These are phyloP conservation scores for Pythium apleroticum DNA, from an alignment of 352 stramenopile genomes.

Conservation along the genomic window DNA sequence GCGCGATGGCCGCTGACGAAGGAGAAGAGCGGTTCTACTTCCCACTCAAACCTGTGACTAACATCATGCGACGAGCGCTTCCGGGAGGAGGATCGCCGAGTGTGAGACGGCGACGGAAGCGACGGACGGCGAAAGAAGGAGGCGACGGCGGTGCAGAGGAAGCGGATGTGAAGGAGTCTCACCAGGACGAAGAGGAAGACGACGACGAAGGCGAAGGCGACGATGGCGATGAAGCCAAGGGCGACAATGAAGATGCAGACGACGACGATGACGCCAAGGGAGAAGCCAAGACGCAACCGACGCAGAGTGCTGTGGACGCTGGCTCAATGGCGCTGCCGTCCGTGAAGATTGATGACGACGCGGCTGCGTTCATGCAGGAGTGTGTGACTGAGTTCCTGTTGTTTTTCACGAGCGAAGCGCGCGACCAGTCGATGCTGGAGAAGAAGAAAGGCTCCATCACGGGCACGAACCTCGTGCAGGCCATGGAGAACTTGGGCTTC, in stretches of 20 bases:
- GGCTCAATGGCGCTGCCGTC: constrained; percentile 4
- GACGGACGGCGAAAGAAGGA: constrained; percentile 7
- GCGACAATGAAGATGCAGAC: constrained; percentile 18
- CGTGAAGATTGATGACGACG: constrained; percentile 80
- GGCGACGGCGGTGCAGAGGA: background rate
- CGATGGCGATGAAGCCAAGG: constrained; percentile 9
- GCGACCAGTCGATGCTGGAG: constrained; percentile 61
- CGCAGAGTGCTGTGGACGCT: background rate
- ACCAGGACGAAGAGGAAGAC: constrained; percentile 24
- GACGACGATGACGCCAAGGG: constrained; percentile 22
- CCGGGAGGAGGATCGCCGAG: constrained; percentile 17
- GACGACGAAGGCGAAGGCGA: constrained; percentile 16
- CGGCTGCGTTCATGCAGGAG: constrained; percentile 79
- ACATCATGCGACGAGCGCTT: constrained; percentile 69
- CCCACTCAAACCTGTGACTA: constrained; percentile 58
- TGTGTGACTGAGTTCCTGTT: constrained; percentile 84
- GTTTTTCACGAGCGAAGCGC: constrained; percentile 78
- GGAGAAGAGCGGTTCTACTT: constrained; percentile 80
- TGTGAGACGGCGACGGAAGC: constrained; percentile 10
- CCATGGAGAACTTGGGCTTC: constrained; percentile 72
- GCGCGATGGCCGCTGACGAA: constrained; percentile 35
- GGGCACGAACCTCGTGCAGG: constrained; percentile 55
- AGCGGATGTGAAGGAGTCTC: constrained; percentile 15
- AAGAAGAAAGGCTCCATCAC: constrained; percentile 72
- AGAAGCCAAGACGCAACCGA: background rate